Conservation (phyloP, 202 grass and related monocot genomes). For the Setaria viridis region DNA sequence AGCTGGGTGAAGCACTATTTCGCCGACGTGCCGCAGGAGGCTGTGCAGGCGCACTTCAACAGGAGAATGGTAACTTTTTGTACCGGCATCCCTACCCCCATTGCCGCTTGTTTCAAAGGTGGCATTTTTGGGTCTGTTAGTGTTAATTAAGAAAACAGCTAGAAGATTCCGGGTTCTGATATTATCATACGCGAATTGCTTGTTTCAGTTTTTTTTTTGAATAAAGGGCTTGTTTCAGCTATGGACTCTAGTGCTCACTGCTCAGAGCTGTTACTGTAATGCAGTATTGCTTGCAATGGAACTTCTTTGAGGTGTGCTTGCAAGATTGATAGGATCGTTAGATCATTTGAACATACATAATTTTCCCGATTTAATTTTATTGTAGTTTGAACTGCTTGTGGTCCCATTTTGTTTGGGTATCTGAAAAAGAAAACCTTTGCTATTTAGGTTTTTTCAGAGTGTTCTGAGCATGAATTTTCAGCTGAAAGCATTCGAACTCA, state of each 20-base stretch:
- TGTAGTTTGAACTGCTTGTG: background rate
- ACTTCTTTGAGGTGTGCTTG: slow-evolving; percentile 22
- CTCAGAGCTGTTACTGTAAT: background rate
- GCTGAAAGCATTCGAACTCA: slow-evolving; percentile 35
- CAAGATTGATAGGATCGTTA: background rate
- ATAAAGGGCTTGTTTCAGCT: background rate
- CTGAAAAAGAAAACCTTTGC: background rate
- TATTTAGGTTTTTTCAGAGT: slow-evolving; percentile 68
- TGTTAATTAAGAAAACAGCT: background rate
- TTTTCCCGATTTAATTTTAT: background rate
- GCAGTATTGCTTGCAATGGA: background rate
- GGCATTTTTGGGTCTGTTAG: background rate
- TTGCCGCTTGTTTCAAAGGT: background rate
- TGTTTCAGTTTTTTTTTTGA: background rate
- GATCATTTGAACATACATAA: background rate
- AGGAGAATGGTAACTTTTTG: slow-evolving; percentile 52
- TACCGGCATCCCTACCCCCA: background rate
- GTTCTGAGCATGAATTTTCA: slow-evolving; percentile 47
- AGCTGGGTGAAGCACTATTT: slow-evolving; percentile 91
- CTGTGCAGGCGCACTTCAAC: slow-evolving; percentile 75
- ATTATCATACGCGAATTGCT: background rate
- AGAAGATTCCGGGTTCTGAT: background rate
- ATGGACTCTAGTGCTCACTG: background rate
- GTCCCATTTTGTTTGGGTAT: background rate
- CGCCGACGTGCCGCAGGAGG: slow-evolving; percentile 64